Evolutionary conservation across 176 grass and related monocot species (phyloP).

Genomic region (Urochloa ruziziensis): DNA sequence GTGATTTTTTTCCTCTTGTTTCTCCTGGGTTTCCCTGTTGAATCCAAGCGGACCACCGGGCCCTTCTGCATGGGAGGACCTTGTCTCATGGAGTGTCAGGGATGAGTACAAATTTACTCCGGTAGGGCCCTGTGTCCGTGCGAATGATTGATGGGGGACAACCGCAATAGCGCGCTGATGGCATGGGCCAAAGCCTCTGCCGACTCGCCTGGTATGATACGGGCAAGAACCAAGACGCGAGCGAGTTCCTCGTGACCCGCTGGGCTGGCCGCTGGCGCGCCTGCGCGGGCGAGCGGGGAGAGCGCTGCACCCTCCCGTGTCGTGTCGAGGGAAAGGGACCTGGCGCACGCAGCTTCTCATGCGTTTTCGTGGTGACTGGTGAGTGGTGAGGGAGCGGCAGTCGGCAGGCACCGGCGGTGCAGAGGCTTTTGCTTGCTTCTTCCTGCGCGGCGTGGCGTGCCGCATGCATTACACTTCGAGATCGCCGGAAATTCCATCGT

Average conservation of each 20-base stretch:
- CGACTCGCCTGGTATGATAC: not conserved
- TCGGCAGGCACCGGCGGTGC: not conserved
- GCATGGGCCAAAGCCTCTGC: not conserved
- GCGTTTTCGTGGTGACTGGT: not conserved
- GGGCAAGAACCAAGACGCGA: not conserved
- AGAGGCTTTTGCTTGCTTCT: not conserved
- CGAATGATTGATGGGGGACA: slow-evolving; percentile 28
- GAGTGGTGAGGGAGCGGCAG: not conserved
- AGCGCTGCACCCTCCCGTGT: too few relatives aligned
- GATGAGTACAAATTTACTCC: not conserved
- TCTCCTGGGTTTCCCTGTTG: not conserved
- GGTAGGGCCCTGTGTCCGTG: not conserved
- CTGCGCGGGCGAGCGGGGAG: too few relatives aligned
- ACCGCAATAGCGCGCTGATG: not conserved
- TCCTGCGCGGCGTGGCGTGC: not conserved
- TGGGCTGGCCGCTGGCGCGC: not conserved
- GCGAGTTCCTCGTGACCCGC: slow-evolving; percentile 13
- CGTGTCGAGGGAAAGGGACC: not conserved
- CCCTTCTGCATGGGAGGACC: not conserved
- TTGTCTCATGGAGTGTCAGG: slow-evolving; percentile 7
- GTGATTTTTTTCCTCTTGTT: not conserved
- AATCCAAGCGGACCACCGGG: not conserved
- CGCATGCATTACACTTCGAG: too few relatives aligned
- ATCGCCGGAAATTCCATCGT: too few relatives aligned
- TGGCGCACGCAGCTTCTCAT: slow-evolving; percentile 14